Conservation (phyloP, 2,329 filamentous ascomycete species). For the Scytalidium sp. region DNA sequence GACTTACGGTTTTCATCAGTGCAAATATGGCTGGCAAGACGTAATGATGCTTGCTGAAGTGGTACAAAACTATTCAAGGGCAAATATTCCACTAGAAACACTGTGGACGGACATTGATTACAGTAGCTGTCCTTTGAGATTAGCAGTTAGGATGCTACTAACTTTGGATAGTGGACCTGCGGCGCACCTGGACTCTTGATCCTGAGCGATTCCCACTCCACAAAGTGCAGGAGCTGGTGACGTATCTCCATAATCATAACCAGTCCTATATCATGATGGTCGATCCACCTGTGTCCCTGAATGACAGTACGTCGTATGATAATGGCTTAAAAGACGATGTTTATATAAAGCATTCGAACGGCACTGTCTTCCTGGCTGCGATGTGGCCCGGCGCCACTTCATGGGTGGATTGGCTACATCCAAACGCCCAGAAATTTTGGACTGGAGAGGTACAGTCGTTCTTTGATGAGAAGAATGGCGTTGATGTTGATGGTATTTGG, state of each 20-base stretch:
- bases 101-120: constrained; percentile 75
- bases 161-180: not conserved
- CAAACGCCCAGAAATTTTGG: constrained; percentile 64
- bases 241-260: constrained; percentile 55
- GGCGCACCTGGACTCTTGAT: constrained; percentile 52
- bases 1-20: constrained; percentile 77
- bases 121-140: constrained; percentile 43
- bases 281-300: constrained; percentile 66
- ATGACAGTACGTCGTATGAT: constrained; percentile 59
- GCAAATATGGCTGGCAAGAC: constrained; percentile 75
- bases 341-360: constrained; percentile 52
- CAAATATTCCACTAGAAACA: constrained; percentile 65
- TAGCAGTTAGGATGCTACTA: not conserved
- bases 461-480: constrained; percentile 55
- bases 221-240: constrained; percentile 56
- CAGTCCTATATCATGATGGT: constrained; percentile 62
- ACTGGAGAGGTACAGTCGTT: constrained; percentile 58
- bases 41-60: constrained; percentile 65
- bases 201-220: constrained; percentile 49
- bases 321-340: constrained; percentile 42
- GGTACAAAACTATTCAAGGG: constrained; percentile 60
- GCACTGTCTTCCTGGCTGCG: constrained; percentile 50
- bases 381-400: constrained; percentile 70
- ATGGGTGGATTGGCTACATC: constrained; percentile 67
- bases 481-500: constrained; percentile 37